A percentile compares a stretch with the other conserved stretches of the same genome.
These are phyloP conservation scores for Heimioporus punctisporus DNA, from an alignment of 1,284 basidiomycete genomes.

Conservation along the genomic window DNA sequence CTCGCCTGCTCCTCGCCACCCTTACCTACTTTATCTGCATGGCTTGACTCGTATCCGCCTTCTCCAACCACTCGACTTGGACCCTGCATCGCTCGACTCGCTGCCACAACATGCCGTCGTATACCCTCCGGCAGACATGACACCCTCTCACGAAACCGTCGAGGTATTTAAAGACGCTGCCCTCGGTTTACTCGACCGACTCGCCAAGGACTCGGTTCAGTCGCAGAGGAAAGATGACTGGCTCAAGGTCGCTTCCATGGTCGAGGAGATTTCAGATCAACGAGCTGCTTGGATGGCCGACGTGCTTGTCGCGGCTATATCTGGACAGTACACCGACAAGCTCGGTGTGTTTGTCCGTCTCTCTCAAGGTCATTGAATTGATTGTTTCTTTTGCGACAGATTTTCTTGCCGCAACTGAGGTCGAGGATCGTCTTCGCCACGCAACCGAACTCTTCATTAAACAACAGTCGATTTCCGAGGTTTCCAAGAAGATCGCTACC, in stretches of 20 bases:
- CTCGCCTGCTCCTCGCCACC: slow-evolving; percentile 41
- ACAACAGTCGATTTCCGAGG: slow-evolving; percentile 73
- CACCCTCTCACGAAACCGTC: slow-evolving; percentile 54
- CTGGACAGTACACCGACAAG: slow-evolving; percentile 68
- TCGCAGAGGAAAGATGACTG: slow-evolving; percentile 61
- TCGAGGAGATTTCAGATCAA: slow-evolving; percentile 63
- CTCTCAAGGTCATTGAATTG: background rate
- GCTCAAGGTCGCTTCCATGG: slow-evolving; percentile 61
- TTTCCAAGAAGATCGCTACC: slow-evolving; percentile 73
- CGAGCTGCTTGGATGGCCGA: slow-evolving; percentile 74
- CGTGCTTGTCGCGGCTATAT: slow-evolving; percentile 64
- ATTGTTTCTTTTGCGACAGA: slow-evolving; percentile 43
- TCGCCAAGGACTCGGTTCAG: slow-evolving; percentile 61
- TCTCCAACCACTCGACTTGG: slow-evolving; percentile 35
- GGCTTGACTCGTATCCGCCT: slow-evolving; percentile 61
- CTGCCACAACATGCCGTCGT: slow-evolving; percentile 48
- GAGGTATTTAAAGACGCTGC: slow-evolving; percentile 71
- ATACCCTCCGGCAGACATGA: slow-evolving; percentile 44
- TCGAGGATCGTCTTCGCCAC: slow-evolving; percentile 60
- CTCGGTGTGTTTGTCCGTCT: slow-evolving; percentile 49
- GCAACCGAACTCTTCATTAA: slow-evolving; percentile 73
- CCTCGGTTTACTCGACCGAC: slow-evolving; percentile 62
- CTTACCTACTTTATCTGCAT: slow-evolving; percentile 66
- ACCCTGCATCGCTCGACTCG: slow-evolving; percentile 28
- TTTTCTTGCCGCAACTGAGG: slow-evolving; percentile 56